Base-by-base conservation (phyloP, 805 yeast species). In the Barnettozyma sp. region DNA sequence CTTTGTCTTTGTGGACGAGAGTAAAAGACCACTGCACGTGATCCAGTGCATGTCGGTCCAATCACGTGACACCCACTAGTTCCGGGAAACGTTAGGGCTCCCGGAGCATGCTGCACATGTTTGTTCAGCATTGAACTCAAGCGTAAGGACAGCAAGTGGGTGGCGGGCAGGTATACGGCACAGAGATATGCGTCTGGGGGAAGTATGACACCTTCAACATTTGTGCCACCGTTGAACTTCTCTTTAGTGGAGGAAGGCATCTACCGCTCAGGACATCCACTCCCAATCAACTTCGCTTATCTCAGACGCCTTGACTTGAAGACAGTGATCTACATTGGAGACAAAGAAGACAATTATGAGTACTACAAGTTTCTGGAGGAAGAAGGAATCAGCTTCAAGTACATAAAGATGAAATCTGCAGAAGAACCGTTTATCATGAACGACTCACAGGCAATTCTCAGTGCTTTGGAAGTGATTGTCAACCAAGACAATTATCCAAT, bases 191-290 rank as follows among this genome's bases (percentile, higher is more conserved):
- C n/a, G n/a, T n/a, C 14, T 13, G 27, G 3, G 6, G 11, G 5
- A 7, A 14, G 3, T 5, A 25, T 25, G 27, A 10, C 27, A 7
- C 12, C 18, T 13, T 9, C 41, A 17, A 50, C 50, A 27, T 72
- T 67, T 43, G 94, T 88, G 2, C 98, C 98, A 5, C 98, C 98
- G 1, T 67, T 92, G 46, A 88, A 86, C 58, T 90, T 90, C 51
- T 74, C 94, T 1, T 73, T 85, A 16, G 95, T 92, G 2, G 95
- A 84, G 41, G 87, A 85, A 39, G 78, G 83, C 6, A 74, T 90
- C 10, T 90, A 88, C 56, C 64, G 98, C 14, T 80, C 94, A 2
- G 98, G 98, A 2, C 94, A 88, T 52, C 98, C 98, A 2, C 83
- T 86, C 65, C 82, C 85, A 0, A 71, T 78, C 44, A 90, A 87